Conservation (phyloP, 805 yeast species). For the Saturnispora galanensis region DNA sequence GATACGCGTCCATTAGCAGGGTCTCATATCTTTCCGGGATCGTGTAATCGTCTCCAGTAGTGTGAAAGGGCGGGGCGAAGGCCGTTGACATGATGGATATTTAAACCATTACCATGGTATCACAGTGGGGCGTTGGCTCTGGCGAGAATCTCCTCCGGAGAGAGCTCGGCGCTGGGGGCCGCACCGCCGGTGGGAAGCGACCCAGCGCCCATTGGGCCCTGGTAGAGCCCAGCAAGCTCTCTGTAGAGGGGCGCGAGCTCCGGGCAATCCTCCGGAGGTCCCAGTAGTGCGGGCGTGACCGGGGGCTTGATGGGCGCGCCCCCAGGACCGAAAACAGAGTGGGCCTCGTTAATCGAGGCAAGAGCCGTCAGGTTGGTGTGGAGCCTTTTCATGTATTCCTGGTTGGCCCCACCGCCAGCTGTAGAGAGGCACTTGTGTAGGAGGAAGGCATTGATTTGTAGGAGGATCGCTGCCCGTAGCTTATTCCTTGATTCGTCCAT, state of each 20-base stretch:
- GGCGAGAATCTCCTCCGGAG: constrained; percentile 29
- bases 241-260: constrained; percentile 40
- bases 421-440: constrained; percentile 23
- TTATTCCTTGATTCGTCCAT: too few species aligned
- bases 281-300: constrained; percentile 36
- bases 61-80: constrained; percentile 12
- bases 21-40: constrained; percentile 38
- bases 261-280: constrained; percentile 48
- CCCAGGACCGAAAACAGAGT: constrained; percentile 15
- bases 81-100: constrained; percentile 1
- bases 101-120: not conserved
- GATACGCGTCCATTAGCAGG: constrained; percentile 33
- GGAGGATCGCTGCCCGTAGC: not conserved
- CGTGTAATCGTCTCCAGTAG: constrained; percentile 9
- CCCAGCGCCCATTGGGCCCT: constrained; percentile 32
- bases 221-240: constrained; percentile 32
- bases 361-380: constrained; percentile 29
- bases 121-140: constrained; percentile 14
- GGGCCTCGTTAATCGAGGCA: constrained; percentile 30
- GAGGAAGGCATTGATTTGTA: constrained; percentile 28
- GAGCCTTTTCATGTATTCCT: constrained; percentile 27
- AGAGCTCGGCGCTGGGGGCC: constrained; percentile 13
- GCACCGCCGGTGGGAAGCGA: constrained; percentile 13
- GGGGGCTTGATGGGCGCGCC: constrained; percentile 17
- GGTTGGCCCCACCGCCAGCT: constrained; percentile 16